Percentiles rank a stretch among this genome's conserved stretches.
These are phyloP conservation scores for Penicillium canescens DNA, from an alignment of 495 filamentous ascomycete species.

Conservation along the genomic window DNA sequence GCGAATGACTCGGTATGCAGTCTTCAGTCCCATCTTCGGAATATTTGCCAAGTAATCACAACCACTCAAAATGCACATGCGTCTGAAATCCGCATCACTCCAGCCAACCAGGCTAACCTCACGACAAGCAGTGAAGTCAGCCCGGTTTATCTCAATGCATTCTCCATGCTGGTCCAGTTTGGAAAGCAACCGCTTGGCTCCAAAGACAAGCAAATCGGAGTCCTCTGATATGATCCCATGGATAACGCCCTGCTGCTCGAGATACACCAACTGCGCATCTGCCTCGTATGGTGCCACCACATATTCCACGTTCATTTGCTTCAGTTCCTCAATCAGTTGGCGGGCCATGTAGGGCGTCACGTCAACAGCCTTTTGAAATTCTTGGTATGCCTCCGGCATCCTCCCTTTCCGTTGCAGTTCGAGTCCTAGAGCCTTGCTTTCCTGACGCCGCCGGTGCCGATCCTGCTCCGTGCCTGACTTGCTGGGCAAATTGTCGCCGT, in stretches of 20 bases:
- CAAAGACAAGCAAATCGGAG: constrained; percentile 95
- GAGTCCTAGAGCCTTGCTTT: constrained; percentile 70
- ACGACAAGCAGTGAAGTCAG: constrained; percentile 81
- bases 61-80: constrained; percentile 96
- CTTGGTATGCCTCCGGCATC: constrained; percentile 74
- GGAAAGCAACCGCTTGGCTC: constrained; percentile 83
- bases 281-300: constrained; percentile 98
- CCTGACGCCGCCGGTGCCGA: constrained; percentile 66
- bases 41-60: constrained; percentile 93
- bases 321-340: constrained; percentile 87
- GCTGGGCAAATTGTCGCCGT: constrained; percentile 92
- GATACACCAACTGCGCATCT: constrained; percentile 91
- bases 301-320: constrained; percentile 74
- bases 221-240: constrained; percentile 92
- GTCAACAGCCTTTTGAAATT: constrained; percentile 95
- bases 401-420: constrained; percentile 80
- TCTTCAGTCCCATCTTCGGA: constrained; percentile 85
- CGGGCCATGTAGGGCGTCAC: constrained; percentile 95
- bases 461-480: constrained; percentile 89
- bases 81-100: constrained; percentile 86
- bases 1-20: constrained; percentile 83
- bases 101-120: constrained; percentile 89
- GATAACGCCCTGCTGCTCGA: constrained; percentile 82
- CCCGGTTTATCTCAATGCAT: constrained; percentile 85
- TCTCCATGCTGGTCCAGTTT: constrained; percentile 94